Conservation (phyloP, 306 rosid genomes). For the Prunus padus region DNA sequence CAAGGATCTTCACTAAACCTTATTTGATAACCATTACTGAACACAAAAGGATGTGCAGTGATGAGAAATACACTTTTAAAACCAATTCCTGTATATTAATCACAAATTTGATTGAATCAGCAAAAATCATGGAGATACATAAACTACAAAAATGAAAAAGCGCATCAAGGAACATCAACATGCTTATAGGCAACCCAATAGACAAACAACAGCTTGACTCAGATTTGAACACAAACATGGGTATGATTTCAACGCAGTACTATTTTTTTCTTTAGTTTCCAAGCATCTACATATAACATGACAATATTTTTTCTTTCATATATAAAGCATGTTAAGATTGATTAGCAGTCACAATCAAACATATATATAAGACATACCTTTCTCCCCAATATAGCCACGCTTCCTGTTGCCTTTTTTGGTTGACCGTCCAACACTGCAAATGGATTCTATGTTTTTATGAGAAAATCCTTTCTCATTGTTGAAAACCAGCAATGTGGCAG, state of each 20-base stretch:
- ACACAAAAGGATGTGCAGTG: conserved; percentile 56
- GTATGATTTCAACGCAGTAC: no score
- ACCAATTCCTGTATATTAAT: conserved; percentile 65
- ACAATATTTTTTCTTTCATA: no score
- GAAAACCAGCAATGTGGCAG: conserved; percentile 59
- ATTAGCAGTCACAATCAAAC: no score
- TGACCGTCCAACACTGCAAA: conserved; percentile 75
- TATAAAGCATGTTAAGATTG: no score
- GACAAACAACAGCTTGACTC: no score
- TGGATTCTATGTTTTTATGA: conserved; percentile 50
- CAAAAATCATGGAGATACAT: neutral
- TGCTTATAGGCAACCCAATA: neutral
- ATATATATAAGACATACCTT: conserved; percentile 38
- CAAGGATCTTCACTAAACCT: conserved; percentile 71
- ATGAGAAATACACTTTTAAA: conserved; percentile 84
- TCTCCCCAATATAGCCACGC: conserved; percentile 76
- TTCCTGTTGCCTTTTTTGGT: conserved; percentile 65
- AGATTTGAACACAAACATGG: no score
- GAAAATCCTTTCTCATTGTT: conserved; percentile 79
- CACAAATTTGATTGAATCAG: conserved; percentile 1
- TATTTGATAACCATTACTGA: conserved; percentile 78
- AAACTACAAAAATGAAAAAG: neutral
- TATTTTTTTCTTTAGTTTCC: no score
- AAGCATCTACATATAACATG: no score
- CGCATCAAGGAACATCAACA: neutral